Percentiles rank a stretch among this genome's conserved stretches.
Evolutionary conservation across 2,329 filamentous ascomycete genomes (phyloP).

Genomic region (Fusarium decemcellulare): DNA sequence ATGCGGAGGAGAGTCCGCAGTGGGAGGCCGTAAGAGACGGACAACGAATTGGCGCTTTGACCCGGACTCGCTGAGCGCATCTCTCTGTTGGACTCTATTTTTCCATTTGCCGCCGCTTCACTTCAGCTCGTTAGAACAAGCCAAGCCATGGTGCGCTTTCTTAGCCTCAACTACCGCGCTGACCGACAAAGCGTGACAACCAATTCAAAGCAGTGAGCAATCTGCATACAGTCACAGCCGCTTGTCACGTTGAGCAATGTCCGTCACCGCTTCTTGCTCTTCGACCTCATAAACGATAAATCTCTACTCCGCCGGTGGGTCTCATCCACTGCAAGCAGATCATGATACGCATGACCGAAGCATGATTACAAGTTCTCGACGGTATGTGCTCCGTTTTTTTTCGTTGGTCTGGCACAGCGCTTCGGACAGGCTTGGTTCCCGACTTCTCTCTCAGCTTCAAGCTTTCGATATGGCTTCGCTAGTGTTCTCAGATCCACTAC

Average conservation of each 20-base stretch:
- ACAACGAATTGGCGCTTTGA: slow-evolving; percentile 30
- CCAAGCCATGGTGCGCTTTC: slow-evolving; percentile 14
- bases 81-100: neutral
- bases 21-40: neutral
- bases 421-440: neutral
- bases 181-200: slow-evolving; percentile 38
- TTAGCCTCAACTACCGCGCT: slow-evolving; percentile 29
- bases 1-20: neutral
- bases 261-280: slow-evolving; percentile 39
- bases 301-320: slow-evolving; percentile 22
- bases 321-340: slow-evolving; percentile 14
- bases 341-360: slow-evolving; percentile 8
- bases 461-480: neutral
- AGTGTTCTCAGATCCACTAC: slow-evolving; percentile 11
- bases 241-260: slow-evolving; percentile 21
- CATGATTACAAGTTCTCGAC: neutral
- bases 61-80: slow-evolving; percentile 10
- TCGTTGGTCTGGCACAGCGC: neutral
- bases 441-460: neutral
- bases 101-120: slow-evolving; percentile 12
- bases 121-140: slow-evolving; percentile 13
- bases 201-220: slow-evolving; percentile 10
- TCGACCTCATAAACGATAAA: slow-evolving; percentile 28
- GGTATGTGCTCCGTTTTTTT: neutral
- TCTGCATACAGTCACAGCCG: slow-evolving; percentile 22